Evolutionary conservation across 805 yeast genomes (phyloP), one percentile per base, ranked within the genome.

Genomic region (Zygotorulaspora chibaensis): DNA sequence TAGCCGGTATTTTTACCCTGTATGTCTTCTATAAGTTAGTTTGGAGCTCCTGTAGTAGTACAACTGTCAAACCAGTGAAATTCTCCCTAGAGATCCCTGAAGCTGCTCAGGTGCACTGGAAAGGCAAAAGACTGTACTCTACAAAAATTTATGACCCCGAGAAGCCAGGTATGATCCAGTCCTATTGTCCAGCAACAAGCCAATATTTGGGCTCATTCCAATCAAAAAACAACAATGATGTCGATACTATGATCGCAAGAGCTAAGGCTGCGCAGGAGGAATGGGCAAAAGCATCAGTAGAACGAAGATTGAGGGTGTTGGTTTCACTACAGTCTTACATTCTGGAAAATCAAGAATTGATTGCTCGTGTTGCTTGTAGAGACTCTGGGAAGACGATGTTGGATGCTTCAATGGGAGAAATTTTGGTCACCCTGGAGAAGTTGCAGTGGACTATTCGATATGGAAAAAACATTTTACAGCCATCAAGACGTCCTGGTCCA

Each of bases 181-280:
- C 90, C 50, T 84, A 87, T 63, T 91, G 99, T 68, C 99, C 99
- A 3, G 96, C 98, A 0, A 93, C 98, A 0, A 95, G 96, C 28
- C 96, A 88, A 66, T 81, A 71, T 51, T 71, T 91, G 53, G 98
- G 96, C 1, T 73, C 81, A 17, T 83, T 81, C 55, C 69, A 74
- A 40, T 81, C 87, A 1, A 77, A 80, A 46, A 68, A 83, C n/a
- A 72, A 71, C 38, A 75, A 74, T 3, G 93, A 88, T 38, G 85
- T 93, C 64, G 91, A 91, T 61, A 54, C 57, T 5, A 74, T 80
- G 45, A 79, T 93, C 15, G 53, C 54, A 9, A 61, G 53, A 39
- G 69, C 74, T 3, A 42, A 59, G 20, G 38, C 23, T 8, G 72
- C 74, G 3, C 72, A 66, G 43, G 26, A 42, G n/a, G 43, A 56